These are phyloP conservation scores for Exophiala mesophila DNA, from an alignment of 2,329 filamentous ascomycete genomes.

Conservation along the genomic window DNA sequence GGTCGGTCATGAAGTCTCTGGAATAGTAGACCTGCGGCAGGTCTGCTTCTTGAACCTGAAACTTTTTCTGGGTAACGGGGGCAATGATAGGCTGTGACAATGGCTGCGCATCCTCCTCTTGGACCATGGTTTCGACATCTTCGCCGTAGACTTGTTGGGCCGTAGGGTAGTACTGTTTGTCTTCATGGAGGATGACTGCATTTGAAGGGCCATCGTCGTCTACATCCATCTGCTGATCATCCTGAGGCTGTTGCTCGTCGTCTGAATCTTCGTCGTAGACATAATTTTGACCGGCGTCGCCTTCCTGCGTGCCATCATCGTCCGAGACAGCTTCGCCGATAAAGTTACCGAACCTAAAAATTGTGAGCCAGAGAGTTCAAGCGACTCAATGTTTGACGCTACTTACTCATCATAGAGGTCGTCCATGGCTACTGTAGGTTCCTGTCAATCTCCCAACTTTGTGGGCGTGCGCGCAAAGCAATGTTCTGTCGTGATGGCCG, in stretches of 20 bases:
- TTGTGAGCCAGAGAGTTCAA: constrained; percentile 2
- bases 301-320: constrained; percentile 75
- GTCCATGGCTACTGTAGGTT: constrained; percentile 66
- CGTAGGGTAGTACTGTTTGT: constrained; percentile 99
- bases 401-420: constrained; percentile 91
- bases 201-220: constrained; percentile 91
- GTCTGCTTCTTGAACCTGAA: constrained; percentile 86
- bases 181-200: constrained; percentile 95
- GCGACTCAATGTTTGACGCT: neutral
- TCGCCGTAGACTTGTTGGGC: constrained; percentile 91
- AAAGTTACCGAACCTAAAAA: constrained; percentile 85
- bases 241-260: constrained; percentile 55
- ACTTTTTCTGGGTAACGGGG: constrained; percentile 91
- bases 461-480: no score
- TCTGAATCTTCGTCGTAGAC: constrained; percentile 66
- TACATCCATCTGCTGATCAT: constrained; percentile 84
- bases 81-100: constrained; percentile 89
- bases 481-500: no score
- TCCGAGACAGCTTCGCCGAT: constrained; percentile 90
- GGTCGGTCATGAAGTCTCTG: constrained; percentile 85
- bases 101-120: constrained; percentile 95
- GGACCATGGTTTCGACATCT: constrained; percentile 91
- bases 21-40: constrained; percentile 84
- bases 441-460: no score
- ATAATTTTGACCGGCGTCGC: constrained; percentile 75